These are phyloP conservation scores for Debaryomyces robertsiae DNA, from an alignment of 1,139 yeast species.

Conservation along the genomic window DNA sequence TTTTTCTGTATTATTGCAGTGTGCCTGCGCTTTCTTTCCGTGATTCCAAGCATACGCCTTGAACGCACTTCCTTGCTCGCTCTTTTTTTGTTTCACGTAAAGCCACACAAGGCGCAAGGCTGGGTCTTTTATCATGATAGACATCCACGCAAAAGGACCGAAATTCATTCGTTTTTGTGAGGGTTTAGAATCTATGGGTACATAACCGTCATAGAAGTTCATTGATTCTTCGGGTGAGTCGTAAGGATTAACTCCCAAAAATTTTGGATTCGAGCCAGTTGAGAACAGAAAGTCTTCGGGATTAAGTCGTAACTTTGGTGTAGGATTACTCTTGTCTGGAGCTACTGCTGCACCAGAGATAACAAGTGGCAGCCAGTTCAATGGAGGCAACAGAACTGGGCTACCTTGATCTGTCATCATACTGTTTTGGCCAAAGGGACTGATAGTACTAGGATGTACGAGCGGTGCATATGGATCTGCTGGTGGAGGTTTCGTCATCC, in stretches of 20 bases:
- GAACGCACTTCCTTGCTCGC: slow-evolving; percentile 6
- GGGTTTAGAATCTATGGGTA: slow-evolving; percentile 27
- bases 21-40: slow-evolving; percentile 3
- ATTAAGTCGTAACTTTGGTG: slow-evolving; percentile 6
- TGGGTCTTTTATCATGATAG: slow-evolving; percentile 38
- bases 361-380: slow-evolving; percentile 13
- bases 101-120: slow-evolving; percentile 24
- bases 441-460: background rate
- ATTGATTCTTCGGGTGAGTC: slow-evolving; percentile 27
- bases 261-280: slow-evolving; percentile 18
- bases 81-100: slow-evolving; percentile 8
- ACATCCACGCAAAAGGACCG: slow-evolving; percentile 46
- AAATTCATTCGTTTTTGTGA: slow-evolving; percentile 30
- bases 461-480: background rate
- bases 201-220: slow-evolving; percentile 36
- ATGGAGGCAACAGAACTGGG: slow-evolving; percentile 18
- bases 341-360: background rate
- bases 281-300: slow-evolving; percentile 11
- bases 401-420: background rate
- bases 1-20: background rate
- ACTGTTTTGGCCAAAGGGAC: background rate
- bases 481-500: background rate
- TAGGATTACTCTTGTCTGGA: background rate
- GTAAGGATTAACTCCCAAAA: slow-evolving; percentile 32
- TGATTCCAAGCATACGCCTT: background rate